phyloP scores from a whole-genome alignment of 106 monocot species.

The Dendrobium chrysotoxum region DNA sequence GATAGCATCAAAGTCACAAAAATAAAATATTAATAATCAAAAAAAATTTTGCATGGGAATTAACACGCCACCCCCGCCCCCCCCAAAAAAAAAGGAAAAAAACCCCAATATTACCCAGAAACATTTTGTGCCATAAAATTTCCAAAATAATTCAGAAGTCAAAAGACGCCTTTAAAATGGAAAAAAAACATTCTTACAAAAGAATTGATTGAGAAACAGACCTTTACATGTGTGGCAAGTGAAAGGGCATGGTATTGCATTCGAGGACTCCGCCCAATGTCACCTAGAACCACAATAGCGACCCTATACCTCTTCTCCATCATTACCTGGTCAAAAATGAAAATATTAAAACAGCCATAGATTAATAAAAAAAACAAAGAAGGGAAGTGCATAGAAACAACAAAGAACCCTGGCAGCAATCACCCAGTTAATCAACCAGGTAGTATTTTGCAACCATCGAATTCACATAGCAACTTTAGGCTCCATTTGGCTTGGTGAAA shows the following conservation, averaged over 20 bases:
- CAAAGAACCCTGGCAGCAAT: too few species aligned
- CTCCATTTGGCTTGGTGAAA: too few species aligned
- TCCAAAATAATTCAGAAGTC: neutral
- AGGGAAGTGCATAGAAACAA: too few species aligned
- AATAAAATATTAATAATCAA: neutral
- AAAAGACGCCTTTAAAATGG: neutral
- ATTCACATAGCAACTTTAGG: too few species aligned
- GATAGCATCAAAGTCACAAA: neutral
- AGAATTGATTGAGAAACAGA: neutral
- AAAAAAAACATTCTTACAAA: neutral
- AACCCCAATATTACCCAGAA: neutral
- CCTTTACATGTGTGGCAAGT: slow-evolving; percentile 52
- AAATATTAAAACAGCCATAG: neutral
- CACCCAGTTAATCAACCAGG: too few species aligned
- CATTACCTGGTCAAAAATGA: neutral
- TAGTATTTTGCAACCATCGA: too few species aligned
- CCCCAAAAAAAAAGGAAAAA: neutral
- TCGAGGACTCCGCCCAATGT: slow-evolving; percentile 87
- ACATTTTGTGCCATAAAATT: neutral
- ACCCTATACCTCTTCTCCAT: slow-evolving; percentile 42
- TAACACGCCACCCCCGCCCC: too few species aligned
- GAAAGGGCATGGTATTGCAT: slow-evolving; percentile 97
- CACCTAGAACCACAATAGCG: slow-evolving; percentile 92
- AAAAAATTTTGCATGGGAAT: neutral
- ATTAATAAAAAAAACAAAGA: too few species aligned